Conservation (phyloP, 1,284 basidiomycete species). For the Ceratobasidium sp. region DNA sequence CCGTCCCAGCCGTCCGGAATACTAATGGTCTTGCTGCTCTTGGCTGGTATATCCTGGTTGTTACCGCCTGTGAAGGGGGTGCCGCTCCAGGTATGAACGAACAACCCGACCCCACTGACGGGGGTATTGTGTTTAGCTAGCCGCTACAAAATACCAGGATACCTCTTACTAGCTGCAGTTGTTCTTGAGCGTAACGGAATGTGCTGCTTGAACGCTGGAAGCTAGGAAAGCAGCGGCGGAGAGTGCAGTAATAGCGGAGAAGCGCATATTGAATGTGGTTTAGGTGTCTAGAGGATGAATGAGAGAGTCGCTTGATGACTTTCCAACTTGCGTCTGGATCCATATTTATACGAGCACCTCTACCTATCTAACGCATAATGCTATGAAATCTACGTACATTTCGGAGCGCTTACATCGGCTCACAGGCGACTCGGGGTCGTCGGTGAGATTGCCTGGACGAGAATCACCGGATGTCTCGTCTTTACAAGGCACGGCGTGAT, state of each 20-base stretch:
- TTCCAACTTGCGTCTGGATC: background rate
- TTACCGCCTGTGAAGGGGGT: slow-evolving; percentile 19
- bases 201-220: slow-evolving; percentile 13
- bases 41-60: background rate
- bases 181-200: slow-evolving; percentile 21
- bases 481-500: background rate
- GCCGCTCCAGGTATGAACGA: slow-evolving; percentile 31
- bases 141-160: background rate
- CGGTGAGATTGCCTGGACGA: background rate
- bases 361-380: background rate
- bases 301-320: background rate
- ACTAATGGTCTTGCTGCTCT: slow-evolving; percentile 14
- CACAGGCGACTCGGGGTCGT: background rate
- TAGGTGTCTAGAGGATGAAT: background rate
- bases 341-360: background rate
- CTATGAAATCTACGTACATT: background rate
- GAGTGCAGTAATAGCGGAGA: background rate
- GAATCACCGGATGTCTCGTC: background rate
- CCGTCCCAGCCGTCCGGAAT: slow-evolving; percentile 40
- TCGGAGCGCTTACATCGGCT: background rate
- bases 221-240: slow-evolving; percentile 15
- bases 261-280: slow-evolving; percentile 4
- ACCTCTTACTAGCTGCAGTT: slow-evolving; percentile 21
- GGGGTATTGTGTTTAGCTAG: background rate
- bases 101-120: background rate